phyloP scores from a whole-genome alignment of 2,329 filamentous ascomycete genomes.

The Aureobasidium namibiae region DNA sequence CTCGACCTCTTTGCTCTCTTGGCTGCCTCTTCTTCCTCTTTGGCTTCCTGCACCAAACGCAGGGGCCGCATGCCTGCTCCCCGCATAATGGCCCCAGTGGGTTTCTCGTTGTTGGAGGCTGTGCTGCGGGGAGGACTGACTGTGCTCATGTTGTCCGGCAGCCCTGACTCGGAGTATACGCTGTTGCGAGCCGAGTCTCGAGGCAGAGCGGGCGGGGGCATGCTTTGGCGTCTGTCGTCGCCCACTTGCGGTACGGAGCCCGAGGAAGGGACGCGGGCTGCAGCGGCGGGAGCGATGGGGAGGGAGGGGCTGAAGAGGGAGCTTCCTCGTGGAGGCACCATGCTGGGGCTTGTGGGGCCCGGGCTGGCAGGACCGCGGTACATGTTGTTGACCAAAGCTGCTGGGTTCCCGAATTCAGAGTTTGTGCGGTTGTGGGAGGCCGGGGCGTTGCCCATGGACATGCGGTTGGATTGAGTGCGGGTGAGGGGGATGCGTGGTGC shows the following conservation, averaged over 20 bases:
- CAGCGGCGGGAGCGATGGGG: slow-evolving; percentile 42
- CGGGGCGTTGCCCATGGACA: slow-evolving; percentile 23
- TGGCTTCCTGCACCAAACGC: slow-evolving; percentile 71
- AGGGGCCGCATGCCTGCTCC: slow-evolving; percentile 72
- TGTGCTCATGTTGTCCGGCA: slow-evolving; percentile 22
- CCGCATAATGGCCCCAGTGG: slow-evolving; percentile 37
- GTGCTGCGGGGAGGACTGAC: slow-evolving; percentile 52
- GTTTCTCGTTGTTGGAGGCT: slow-evolving; percentile 26
- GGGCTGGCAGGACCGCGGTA: slow-evolving; percentile 53
- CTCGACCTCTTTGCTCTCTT: slow-evolving; percentile 38
- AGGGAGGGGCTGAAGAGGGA: slow-evolving; percentile 49
- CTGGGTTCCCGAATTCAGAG: slow-evolving; percentile 43
- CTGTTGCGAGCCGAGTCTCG: slow-evolving; percentile 23
- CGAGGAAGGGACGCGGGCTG: slow-evolving; percentile 44
- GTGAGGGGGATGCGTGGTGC: slow-evolving; percentile 68
- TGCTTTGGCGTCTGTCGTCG: slow-evolving; percentile 16
- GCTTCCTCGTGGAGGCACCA: slow-evolving; percentile 48
- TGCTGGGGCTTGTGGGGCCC: slow-evolving; percentile 39
- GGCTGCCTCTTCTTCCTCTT: slow-evolving; percentile 30
- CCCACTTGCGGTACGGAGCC: slow-evolving; percentile 34
- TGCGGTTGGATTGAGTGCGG: slow-evolving; percentile 45
- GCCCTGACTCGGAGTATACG: slow-evolving; percentile 26
- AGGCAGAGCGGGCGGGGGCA: neutral
- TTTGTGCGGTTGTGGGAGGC: slow-evolving; percentile 33
- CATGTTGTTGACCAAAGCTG: slow-evolving; percentile 79